Percentiles rank a stretch among this genome's conserved stretches.
Conservation (phyloP, 257 asterid species). For the Nemophila menziesii region DNA sequence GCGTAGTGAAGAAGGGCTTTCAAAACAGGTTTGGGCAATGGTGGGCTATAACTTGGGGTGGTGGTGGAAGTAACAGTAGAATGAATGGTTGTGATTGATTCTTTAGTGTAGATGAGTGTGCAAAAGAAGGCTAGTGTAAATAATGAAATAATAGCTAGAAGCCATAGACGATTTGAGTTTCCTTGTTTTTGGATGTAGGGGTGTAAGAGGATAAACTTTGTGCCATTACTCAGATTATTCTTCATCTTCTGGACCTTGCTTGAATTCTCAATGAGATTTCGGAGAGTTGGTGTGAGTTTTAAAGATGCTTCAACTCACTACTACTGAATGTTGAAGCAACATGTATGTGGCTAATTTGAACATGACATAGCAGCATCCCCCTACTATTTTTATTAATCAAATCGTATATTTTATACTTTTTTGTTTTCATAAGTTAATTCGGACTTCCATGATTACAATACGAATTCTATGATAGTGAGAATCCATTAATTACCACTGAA, state of each 20-base stretch:
- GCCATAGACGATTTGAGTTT: conserved; percentile 69
- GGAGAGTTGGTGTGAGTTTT: too few species aligned
- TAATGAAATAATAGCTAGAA: conserved; percentile 56
- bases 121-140: conserved; percentile 60
- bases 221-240: conserved; percentile 50
- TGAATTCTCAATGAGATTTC: background rate
- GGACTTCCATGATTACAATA: too few species aligned
- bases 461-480: too few species aligned
- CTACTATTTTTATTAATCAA: too few species aligned
- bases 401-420: too few species aligned
- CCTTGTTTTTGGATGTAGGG: conserved; percentile 94
- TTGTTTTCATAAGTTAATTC: too few species aligned
- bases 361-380: too few species aligned
- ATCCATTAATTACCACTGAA: too few species aligned
- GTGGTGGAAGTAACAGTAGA: conserved; percentile 16
- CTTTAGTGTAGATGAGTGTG: conserved; percentile 69
- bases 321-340: too few species aligned
- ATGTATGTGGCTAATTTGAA: too few species aligned
- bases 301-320: too few species aligned
- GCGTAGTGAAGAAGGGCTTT: conserved; percentile 46
- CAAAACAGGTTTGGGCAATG: conserved; percentile 20
- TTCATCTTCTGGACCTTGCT: conserved; percentile 46
- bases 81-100: conserved; percentile 25
- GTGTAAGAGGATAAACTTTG: conserved; percentile 80
- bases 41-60: conserved; percentile 12